Base-by-base conservation (phyloP, 768 basidiomycete species). In the Tylopilus cervinicoccineus region DNA sequence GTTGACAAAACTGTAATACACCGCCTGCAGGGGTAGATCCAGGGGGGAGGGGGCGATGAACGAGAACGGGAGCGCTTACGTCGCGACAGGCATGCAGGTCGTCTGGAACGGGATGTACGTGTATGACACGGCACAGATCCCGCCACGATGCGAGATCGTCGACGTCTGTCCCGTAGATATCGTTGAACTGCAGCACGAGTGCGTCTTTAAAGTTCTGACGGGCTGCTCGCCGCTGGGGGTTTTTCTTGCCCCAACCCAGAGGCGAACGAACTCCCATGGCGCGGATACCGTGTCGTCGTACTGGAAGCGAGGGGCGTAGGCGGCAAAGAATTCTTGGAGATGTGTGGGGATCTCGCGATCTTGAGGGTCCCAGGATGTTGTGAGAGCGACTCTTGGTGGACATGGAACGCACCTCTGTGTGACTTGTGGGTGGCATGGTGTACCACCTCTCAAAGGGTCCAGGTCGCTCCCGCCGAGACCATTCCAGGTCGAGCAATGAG, bases 191-290 rank as follows among this genome's bases (percentile, higher is more conserved):
- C 2, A 14, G 17, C 17, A 47, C 46, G 23, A 47, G 29, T 12
- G 46, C 46, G 9, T 24, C 31, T 8, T 47, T 31, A 38, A 39
- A 47, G 6, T n/a, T n/a, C 9, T 16, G n/a, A 12, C 26, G 31
- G 13, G 46, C 46, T 1, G 1, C 8, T 17, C 10, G 7, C 12
- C 17, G 23, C 11, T 14, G 0, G 2, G n/a, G 38, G 22, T 24
- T 13, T 4, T 24, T 9, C 31, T 52, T 43, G 16, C 34, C 41
- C 58, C 58, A 60, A 10, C 33, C 43, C 58, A 59, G 2, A 57
- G 38, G 20, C 56, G 56, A 23, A 54, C 50, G 3, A 57, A 57
- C 7, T 58, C 56, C 17, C 14, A 27, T 11, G 56, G 47, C 0
- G 56, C 56, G 0, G 56, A 57, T 9, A 17, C 2, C 0, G 41